Conservation (phyloP, 805 yeast species). For the Cephaloascus fragrans region DNA sequence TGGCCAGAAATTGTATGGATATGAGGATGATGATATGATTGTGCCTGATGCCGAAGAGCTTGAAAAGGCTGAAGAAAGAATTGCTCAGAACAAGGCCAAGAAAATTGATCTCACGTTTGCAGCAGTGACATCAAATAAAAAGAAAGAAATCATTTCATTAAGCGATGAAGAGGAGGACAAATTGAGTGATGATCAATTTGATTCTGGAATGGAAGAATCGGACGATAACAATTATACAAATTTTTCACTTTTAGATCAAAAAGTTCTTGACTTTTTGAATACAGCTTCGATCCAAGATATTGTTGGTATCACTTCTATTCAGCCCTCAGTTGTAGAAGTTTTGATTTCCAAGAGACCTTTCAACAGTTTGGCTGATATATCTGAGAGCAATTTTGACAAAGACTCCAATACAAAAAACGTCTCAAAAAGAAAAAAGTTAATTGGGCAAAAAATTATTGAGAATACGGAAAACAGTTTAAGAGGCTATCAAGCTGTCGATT, state of each 20-base stretch:
- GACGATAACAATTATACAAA: slow-evolving; percentile 26
- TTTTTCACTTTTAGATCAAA: slow-evolving; percentile 44
- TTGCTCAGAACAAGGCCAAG: slow-evolving; percentile 18
- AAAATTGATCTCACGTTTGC: too few species aligned
- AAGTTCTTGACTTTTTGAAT: slow-evolving; percentile 70
- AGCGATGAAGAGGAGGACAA: slow-evolving; percentile 36
- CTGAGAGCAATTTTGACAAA: slow-evolving; percentile 41
- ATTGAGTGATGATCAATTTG: slow-evolving; percentile 26
- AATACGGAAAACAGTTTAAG: slow-evolving; percentile 59
- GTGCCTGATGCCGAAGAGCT: slow-evolving; percentile 23
- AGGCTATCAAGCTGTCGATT: slow-evolving; percentile 92
- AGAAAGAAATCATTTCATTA: slow-evolving; percentile 7
- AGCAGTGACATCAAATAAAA: slow-evolving; percentile 3
- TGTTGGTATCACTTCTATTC: slow-evolving; percentile 68
- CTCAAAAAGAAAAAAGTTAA: slow-evolving; percentile 33
- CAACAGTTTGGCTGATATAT: slow-evolving; percentile 44
- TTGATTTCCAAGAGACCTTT: slow-evolving; percentile 70
- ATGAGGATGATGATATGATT: slow-evolving; percentile 6
- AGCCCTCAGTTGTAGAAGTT: slow-evolving; percentile 53
- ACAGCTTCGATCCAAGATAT: slow-evolving; percentile 67
- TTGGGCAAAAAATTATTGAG: slow-evolving; percentile 69
- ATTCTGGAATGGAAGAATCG: slow-evolving; percentile 41
- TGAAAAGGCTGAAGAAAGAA: slow-evolving; percentile 28
- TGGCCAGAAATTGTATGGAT: slow-evolving; percentile 13
- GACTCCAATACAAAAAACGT: slow-evolving; percentile 13